phyloP scores from a whole-genome alignment of 768 basidiomycete species.

The Podaxis sp. region DNA sequence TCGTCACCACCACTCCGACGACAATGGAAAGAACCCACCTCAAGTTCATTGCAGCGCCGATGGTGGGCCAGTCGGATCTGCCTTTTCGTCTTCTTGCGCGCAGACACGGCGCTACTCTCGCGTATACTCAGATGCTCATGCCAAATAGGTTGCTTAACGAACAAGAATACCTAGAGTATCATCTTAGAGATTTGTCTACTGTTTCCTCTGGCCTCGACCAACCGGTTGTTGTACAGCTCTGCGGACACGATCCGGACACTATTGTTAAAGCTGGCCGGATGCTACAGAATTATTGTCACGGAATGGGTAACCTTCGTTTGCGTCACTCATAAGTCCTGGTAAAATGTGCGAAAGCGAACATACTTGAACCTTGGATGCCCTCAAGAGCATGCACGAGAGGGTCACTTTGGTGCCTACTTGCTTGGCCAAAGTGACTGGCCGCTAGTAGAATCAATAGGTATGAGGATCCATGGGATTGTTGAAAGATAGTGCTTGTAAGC shows the following conservation, averaged over 20 bases:
- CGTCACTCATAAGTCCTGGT: conserved; percentile 1
- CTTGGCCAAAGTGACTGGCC: conserved; percentile 71
- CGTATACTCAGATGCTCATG: conserved; percentile 77
- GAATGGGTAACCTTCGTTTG: conserved; percentile 47
- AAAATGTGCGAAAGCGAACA: conserved; percentile 23
- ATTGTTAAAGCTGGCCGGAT: conserved; percentile 59
- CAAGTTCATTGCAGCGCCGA: conserved; percentile 58
- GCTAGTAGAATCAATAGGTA: conserved; percentile 60
- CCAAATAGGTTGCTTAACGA: conserved; percentile 60
- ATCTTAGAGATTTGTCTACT: conserved; percentile 49
- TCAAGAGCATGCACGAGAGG: conserved; percentile 60
- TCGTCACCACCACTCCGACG: conserved; percentile 1
- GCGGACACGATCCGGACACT: conserved; percentile 62
- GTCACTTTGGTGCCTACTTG: conserved; percentile 74
- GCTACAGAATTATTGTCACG: conserved; percentile 59
- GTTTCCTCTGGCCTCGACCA: conserved; percentile 22
- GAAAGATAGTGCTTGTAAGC: background rate
- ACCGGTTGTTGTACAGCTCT: conserved; percentile 69
- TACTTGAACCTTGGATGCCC: conserved; percentile 84
- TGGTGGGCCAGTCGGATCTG: conserved; percentile 78
- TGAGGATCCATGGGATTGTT: conserved; percentile 10
- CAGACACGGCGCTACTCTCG: conserved; percentile 58
- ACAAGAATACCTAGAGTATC: conserved; percentile 58
- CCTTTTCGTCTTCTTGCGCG: conserved; percentile 65
- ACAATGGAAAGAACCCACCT: conserved; percentile 22